Percentiles rank a stretch among this genome's conserved stretches.
phyloP scores from a whole-genome alignment of 257 asterid genomes.

The Nicotiana knightiana region DNA sequence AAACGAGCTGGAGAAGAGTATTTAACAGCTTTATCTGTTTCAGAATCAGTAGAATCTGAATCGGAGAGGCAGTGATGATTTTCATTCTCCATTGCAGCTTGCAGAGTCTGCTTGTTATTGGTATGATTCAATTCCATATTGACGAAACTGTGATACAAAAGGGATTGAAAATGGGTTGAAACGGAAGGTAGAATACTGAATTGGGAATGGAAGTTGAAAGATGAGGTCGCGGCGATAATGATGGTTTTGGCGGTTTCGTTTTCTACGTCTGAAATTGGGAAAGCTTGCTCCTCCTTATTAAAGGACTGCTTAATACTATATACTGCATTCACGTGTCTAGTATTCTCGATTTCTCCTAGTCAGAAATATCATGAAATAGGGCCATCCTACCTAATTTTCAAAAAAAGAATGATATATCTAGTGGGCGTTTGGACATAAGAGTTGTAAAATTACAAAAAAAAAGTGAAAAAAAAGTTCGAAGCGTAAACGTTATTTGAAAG shows the following conservation, averaged over 20 bases:
- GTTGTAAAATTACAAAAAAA: too few relatives aligned
- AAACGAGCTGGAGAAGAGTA: conserved; percentile 12
- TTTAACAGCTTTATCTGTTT: not conserved
- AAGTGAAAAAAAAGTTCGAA: too few relatives aligned
- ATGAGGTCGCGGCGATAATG: conserved; percentile 7
- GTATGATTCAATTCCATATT: not conserved
- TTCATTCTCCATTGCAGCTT: not conserved
- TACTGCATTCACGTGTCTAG: not conserved
- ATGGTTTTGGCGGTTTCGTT: conserved; percentile 16
- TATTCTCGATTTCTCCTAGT: not conserved
- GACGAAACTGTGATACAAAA: not conserved
- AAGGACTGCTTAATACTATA: not conserved
- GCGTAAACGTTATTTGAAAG: too few relatives aligned
- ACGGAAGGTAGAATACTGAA: not conserved
- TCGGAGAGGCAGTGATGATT: not conserved
- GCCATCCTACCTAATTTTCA: not conserved
- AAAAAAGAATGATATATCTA: not conserved
- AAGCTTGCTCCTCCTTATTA: not conserved
- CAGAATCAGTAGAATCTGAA: not conserved
- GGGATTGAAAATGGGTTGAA: not conserved
- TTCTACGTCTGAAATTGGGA: not conserved
- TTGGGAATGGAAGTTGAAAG: not conserved
- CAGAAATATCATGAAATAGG: not conserved
- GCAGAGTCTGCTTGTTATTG: not conserved
- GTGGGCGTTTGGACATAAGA: too few relatives aligned